Evolutionary conservation across 108 stramenopile species (phyloP), one percentile per base, ranked within the genome.

Genomic region (Nannochloropsis granulata): DNA sequence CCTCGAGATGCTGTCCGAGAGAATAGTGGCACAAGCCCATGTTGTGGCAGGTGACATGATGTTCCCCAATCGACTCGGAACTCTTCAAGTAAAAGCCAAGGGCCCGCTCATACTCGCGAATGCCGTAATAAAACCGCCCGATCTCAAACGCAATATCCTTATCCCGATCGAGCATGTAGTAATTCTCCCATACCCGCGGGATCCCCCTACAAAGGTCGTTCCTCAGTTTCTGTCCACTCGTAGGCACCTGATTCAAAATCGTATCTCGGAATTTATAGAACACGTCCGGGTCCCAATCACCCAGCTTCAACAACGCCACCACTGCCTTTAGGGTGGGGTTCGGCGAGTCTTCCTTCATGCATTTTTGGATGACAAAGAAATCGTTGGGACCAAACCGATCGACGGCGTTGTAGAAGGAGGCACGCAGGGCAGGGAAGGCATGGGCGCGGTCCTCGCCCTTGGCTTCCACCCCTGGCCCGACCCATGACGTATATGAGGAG

Each of bases 31-130:
- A 93, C 16, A 93, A 86, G 34, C 92, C 93, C 87, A 92, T 92
- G 85, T 93, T 93, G 85, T 93, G 92, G 80, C 86, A 92, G 24
- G 93, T 92, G 11, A 93, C 93, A 84, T 93, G 93, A 82, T 93
- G 93, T 84, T 93, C 91, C 21, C 93, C 93, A 13, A 90, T 90
- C 56, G 44, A 46, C 19, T 82, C 81, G 23, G 85, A 86, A 46
- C 90, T 91, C 44, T 89, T 79, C 24, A 42, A 26, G 87, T 93
- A 93, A 82, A 86, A 92, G n/a, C 25, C 25, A 24, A 93, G 78
- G 0, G 93, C 93, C 42, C 90, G 78, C 13, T 81, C 81, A 88
- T 92, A 93, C 23, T 92, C 85, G 19, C 92, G 46, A 23, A 93
- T 91, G 14, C 93, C 93, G 82, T 93, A 92, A 86, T 92, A 91